These are phyloP conservation scores for Claviceps africana DNA, from an alignment of 2,329 filamentous ascomycete genomes.

Conservation along the genomic window DNA sequence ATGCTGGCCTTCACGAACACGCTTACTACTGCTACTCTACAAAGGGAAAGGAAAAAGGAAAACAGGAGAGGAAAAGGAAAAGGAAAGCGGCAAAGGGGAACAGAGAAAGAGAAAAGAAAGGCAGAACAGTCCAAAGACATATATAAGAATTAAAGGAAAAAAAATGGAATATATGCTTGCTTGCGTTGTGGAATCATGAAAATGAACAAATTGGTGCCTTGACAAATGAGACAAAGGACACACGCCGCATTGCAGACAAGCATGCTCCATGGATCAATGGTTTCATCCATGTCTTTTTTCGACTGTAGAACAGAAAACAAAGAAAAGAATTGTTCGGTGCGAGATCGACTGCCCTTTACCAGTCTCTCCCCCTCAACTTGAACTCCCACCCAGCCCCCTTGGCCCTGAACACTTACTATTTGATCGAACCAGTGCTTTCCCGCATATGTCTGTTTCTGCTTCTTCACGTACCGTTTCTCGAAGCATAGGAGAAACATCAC, in stretches of 20 bases:
- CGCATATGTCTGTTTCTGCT: neutral
- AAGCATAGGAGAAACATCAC: neutral
- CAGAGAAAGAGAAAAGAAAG: neutral
- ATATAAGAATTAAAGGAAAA: neutral
- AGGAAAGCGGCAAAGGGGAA: too few species aligned
- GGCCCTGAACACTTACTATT: neutral
- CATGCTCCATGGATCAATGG: slow-evolving; percentile 24
- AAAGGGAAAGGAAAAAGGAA: neutral
- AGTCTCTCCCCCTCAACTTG: neutral
- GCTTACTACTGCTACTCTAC: too few species aligned
- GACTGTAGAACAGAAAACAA: slow-evolving; percentile 14
- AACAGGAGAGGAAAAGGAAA: neutral
- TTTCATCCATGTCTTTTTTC: slow-evolving; percentile 27
- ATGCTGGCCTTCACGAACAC: neutral
- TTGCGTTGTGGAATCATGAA: neutral
- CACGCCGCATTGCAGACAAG: slow-evolving; percentile 16
- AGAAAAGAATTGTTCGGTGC: neutral
- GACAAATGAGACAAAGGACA: slow-evolving; percentile 11
- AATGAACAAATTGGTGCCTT: slow-evolving; percentile 6
- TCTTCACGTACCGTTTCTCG: neutral
- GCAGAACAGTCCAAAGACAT: neutral
- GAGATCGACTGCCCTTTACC: neutral
- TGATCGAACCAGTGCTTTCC: neutral
- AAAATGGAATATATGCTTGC: neutral
- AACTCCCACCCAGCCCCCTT: neutral